These are phyloP conservation scores for Gastroboletus turbinatus DNA, from an alignment of 1,284 basidiomycete species.

Conservation along the genomic window DNA sequence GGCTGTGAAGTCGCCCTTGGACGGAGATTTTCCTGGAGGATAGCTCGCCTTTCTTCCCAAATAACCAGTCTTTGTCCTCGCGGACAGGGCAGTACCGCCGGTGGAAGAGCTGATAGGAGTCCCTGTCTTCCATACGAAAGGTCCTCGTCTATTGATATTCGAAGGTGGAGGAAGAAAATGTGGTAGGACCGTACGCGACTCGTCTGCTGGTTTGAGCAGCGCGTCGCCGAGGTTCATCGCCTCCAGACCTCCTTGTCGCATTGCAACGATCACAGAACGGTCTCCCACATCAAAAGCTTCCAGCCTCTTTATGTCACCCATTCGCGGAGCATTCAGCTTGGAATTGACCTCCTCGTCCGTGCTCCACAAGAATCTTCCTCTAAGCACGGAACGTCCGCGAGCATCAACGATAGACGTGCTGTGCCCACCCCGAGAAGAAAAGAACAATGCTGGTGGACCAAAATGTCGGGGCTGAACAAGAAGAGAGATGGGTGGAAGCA, in stretches of 20 bases:
- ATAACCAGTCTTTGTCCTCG: conserved; percentile 39
- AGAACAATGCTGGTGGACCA: conserved; percentile 84
- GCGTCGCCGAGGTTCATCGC: conserved; percentile 76
- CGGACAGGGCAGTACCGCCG: conserved; percentile 41
- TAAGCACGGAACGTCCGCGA: conserved; percentile 77
- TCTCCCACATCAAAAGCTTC: conserved; percentile 75
- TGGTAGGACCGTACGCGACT: conserved; percentile 66
- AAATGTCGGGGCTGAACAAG: conserved; percentile 79
- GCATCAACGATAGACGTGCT: conserved; percentile 83
- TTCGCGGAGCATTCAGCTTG: conserved; percentile 40
- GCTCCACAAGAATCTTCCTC: conserved; percentile 77
- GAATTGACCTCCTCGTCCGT: conserved; percentile 55
- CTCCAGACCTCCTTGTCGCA: conserved; percentile 80
- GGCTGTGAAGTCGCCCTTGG: conserved; percentile 49
- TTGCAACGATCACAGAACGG: conserved; percentile 72
- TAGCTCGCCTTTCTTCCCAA: conserved; percentile 52
- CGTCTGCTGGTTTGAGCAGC: conserved; percentile 70
- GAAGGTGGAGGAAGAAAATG: conserved; percentile 61
- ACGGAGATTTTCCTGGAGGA: conserved; percentile 47
- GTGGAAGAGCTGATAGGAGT: conserved; percentile 53
- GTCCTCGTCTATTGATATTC: conserved; percentile 61
- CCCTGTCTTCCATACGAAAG: conserved; percentile 80
- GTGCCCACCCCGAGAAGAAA: conserved; percentile 80
- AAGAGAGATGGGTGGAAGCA: conserved; percentile 75
- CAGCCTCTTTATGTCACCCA: conserved; percentile 77